phyloP scores from a whole-genome alignment of 2,329 filamentous ascomycete species.

The Xylaria multiplex region DNA sequence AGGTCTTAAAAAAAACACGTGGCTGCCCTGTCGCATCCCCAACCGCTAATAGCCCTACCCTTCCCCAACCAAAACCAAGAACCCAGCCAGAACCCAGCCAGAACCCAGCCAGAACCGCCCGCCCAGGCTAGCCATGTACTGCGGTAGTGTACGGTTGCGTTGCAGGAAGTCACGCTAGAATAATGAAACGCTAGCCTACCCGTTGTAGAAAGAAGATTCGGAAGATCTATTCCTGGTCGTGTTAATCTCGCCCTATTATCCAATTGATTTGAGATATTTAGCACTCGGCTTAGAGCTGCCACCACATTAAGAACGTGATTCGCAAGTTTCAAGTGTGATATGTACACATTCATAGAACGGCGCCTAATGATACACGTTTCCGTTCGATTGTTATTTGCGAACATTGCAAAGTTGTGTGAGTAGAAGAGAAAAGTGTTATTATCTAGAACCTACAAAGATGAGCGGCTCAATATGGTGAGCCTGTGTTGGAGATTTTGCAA shows the following conservation, averaged over 20 bases:
- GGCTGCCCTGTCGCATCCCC: slow-evolving; percentile 28
- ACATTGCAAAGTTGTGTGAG: too few relatives aligned
- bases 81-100: not conserved
- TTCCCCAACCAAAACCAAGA: not conserved
- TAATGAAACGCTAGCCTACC: not conserved
- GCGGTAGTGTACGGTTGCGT: not conserved
- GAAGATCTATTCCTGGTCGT: not conserved
- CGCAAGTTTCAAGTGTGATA: too few relatives aligned
- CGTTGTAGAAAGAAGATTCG: not conserved
- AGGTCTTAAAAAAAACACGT: slow-evolving; percentile 22
- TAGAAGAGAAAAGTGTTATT: too few relatives aligned
- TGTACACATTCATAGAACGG: too few relatives aligned
- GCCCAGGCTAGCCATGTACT: not conserved
- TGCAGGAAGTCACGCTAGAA: slow-evolving; percentile 6
- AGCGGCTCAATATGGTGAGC: too few relatives aligned
- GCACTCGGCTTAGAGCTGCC: too few relatives aligned
- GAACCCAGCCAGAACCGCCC: slow-evolving; percentile 5
- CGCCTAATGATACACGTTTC: too few relatives aligned
- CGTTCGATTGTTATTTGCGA: too few relatives aligned
- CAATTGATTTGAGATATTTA: too few relatives aligned
- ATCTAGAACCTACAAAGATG: too few relatives aligned
- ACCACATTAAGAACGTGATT: too few relatives aligned
- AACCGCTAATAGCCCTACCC: slow-evolving; percentile 2
- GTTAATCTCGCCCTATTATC: not conserved
- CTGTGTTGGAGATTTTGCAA: too few relatives aligned